Conservation (phyloP, 1,284 basidiomycete species). For the Cryptococcus neoformans region DNA sequence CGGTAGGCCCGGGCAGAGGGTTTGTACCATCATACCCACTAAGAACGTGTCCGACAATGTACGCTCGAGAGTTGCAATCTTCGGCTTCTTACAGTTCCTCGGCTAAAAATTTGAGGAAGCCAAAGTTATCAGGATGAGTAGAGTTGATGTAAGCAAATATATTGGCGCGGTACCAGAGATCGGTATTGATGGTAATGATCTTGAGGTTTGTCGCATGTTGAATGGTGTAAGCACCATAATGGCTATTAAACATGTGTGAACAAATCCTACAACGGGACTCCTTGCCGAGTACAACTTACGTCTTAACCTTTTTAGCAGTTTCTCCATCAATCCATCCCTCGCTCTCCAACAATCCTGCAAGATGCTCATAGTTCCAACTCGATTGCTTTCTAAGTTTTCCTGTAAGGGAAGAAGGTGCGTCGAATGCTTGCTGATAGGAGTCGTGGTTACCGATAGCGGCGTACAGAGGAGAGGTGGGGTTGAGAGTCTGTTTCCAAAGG, state of each 20-base stretch:
- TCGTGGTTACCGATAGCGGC: constrained; percentile 74
- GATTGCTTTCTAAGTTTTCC: constrained; percentile 48
- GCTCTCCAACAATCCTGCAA: constrained; percentile 64
- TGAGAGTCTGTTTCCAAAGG: constrained; percentile 61
- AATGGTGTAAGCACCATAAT: constrained; percentile 74
- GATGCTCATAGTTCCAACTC: constrained; percentile 68
- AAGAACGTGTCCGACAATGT: constrained; percentile 75
- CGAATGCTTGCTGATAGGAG: constrained; percentile 62
- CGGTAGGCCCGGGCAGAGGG: constrained; percentile 53
- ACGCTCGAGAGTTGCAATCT: constrained; percentile 66
- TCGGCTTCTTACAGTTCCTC: constrained; percentile 76
- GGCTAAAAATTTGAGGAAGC: constrained; percentile 73
- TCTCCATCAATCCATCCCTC: constrained; percentile 66
- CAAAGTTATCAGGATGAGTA: constrained; percentile 64
- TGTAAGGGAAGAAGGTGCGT: constrained; percentile 56
- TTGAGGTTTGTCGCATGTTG: constrained; percentile 64
- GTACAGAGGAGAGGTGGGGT: constrained; percentile 62
- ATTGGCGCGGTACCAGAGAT: constrained; percentile 62
- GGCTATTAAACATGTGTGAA: constrained; percentile 26
- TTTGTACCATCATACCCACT: constrained; percentile 71
- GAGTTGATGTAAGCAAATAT: constrained; percentile 75
- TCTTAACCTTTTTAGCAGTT: constrained; percentile 59
- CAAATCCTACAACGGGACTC: not conserved
- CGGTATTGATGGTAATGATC: constrained; percentile 72
- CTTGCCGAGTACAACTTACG: constrained; percentile 20